Evolutionary conservation across 2,329 filamentous ascomycete species (phyloP).

Genomic region (Zasmidium angulare): DNA sequence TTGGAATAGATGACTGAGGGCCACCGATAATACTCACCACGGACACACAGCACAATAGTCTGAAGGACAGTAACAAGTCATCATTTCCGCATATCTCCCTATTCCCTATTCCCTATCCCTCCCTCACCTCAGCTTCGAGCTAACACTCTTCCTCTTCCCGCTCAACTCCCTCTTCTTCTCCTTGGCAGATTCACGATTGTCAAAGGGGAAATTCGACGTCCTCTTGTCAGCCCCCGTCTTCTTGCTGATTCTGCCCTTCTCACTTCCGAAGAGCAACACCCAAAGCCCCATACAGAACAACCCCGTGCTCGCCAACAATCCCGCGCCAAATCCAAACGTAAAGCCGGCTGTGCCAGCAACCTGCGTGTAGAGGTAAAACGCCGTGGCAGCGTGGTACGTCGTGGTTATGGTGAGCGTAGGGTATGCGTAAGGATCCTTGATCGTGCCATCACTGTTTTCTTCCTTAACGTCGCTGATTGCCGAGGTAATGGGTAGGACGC

Average conservation of each 20-base stretch:
- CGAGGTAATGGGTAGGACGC: slow-evolving; percentile 61
- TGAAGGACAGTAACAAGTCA: too few species aligned
- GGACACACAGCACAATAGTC: too few species aligned
- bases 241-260: slow-evolving; percentile 56
- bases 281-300: slow-evolving; percentile 65
- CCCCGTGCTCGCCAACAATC: slow-evolving; percentile 55
- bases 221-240: slow-evolving; percentile 68
- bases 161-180: slow-evolving; percentile 33
- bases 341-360: slow-evolving; percentile 51
- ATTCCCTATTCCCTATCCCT: not conserved
- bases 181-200: slow-evolving; percentile 46
- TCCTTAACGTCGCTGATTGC: not conserved
- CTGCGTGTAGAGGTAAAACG: slow-evolving; percentile 68
- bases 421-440: slow-evolving; percentile 47
- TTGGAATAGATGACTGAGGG: too few species aligned
- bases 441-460: slow-evolving; percentile 4
- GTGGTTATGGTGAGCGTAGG: slow-evolving; percentile 65
- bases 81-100: not conserved
- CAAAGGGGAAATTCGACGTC: slow-evolving; percentile 65
- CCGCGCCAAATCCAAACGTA: slow-evolving; percentile 58
- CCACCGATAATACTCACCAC: not conserved
- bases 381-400: slow-evolving; percentile 63
- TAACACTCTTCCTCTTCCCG: slow-evolving; percentile 26
- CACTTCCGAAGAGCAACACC: slow-evolving; percentile 61
- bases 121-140: slow-evolving; percentile 22